Evolutionary conservation across 805 yeast species (phyloP), one percentile per base, ranked within the genome.

Genomic region (Sungouiella thailandica): DNA sequence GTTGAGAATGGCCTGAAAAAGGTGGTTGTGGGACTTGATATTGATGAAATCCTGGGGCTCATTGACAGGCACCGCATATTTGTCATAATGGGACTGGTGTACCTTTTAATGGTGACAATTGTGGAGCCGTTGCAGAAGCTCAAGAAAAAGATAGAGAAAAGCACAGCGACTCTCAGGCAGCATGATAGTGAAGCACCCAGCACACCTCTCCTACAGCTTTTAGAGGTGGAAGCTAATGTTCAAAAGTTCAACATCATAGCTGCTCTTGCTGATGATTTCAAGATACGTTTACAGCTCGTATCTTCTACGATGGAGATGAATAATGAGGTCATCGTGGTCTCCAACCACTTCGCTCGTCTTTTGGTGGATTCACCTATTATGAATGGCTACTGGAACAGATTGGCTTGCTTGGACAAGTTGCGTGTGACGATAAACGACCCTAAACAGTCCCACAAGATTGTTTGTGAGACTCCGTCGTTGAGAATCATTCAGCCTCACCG

Each of bases 401-500:
- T 46, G 8, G 31, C 41, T 14, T 39, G 46, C 18, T 31, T 46
- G 10, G 49, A 46, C 23, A 15, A 37, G 2, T 7, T 44, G 18
- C 19, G 23, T 8, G 23, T 35, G 11, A 30, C 18, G 9, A 10
- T 34, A 10, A 37, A 37, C 6, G 41, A 39, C 17, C 32, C 41
- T 2, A 12, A 32, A 3, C 25, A 29, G 11, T 23, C 25, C 4
- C 40, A 36, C 7, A 9, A 18, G 6, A 18, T 35, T 16, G 32
- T 28, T 4, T 36, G 64, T 9, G 53, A 47, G 11, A 26, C 50
- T 3, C 23, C 36, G 5, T 37, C 56, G 6, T 55, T 66, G 5
- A 44, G 61, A 25, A 40, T 64, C 11, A 43, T 58, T 18, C 71
- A 65, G 26, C 70, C 71, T 1, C 62, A 66, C 43, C 40, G 49